Conservation (phyloP, 257 asterid genomes). For the Solanum tarapatanum region DNA sequence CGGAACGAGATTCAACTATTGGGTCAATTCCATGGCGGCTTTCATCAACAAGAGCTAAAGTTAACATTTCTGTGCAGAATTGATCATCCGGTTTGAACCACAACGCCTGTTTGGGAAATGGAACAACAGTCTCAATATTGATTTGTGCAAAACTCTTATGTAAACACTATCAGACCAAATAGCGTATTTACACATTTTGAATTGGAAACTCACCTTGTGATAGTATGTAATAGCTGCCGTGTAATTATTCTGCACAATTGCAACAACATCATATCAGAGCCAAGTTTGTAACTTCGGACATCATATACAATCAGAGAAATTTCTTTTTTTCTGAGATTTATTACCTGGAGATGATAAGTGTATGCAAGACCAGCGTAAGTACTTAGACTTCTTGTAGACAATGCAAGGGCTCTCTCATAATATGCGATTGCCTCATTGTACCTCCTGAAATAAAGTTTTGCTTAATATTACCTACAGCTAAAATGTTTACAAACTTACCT, state of each 20-base stretch:
- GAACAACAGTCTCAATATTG: not conserved
- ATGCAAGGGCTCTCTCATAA: conserved; percentile 92
- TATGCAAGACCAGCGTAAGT: conserved; percentile 95
- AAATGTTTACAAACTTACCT: not conserved
- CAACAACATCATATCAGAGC: not conserved
- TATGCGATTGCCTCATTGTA: conserved; percentile 68
- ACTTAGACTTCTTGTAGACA: conserved; percentile 82
- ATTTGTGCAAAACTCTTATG: not conserved
- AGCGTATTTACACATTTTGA: not conserved
- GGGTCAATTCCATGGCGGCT: conserved; percentile 26
- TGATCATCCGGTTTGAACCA: conserved; percentile 79
- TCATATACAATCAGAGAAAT: not conserved
- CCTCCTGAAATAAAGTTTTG: conserved; percentile 46
- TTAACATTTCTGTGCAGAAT: conserved; percentile 84
- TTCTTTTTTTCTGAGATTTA: not conserved
- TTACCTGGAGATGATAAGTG: conserved; percentile 86
- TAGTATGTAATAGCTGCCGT: conserved; percentile 69
- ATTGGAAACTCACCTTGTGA: conserved; percentile 57
- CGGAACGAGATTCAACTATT: not conserved
- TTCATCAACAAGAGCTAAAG: conserved; percentile 76
- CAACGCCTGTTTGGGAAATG: conserved; percentile 45
- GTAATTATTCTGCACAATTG: conserved; percentile 55
- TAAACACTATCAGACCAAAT: not conserved
- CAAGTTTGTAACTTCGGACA: not conserved
- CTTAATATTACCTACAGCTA: not conserved